A percentile compares a stretch with the other conserved stretches of the same genome.
These are phyloP conservation scores for Neurospora sp. DNA, from an alignment of 495 filamentous ascomycete genomes.

Conservation along the genomic window DNA sequence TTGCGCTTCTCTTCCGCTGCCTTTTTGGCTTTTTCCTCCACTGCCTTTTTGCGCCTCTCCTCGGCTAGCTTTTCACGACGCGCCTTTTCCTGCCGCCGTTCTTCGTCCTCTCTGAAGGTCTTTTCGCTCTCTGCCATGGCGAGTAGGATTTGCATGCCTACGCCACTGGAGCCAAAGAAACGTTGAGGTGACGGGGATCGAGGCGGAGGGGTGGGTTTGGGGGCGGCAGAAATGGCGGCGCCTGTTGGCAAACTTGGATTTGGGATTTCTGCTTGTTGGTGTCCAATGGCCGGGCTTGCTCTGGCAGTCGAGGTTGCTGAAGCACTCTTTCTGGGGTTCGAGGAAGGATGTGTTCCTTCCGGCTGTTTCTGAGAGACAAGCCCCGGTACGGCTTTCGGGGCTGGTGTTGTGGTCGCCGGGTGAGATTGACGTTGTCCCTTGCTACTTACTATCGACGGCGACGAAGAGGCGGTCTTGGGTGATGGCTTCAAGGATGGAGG, in stretches of 20 bases:
- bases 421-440: neutral
- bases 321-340: neutral
- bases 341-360: neutral
- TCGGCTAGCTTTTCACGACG: neutral
- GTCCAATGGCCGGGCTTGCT: neutral
- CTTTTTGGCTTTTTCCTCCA: neutral
- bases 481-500: neutral
- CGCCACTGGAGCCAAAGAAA: conserved; percentile 9
- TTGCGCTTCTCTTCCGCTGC: neutral
- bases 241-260: neutral
- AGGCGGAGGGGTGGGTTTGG: neutral
- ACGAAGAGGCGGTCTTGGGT: neutral
- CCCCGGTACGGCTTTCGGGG: neutral
- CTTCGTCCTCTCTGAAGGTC: conserved; percentile 6
- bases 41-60: neutral
- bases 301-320: neutral
- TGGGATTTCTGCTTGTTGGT: neutral
- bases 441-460: neutral
- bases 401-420: neutral
- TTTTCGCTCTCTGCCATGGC: conserved; percentile 3
- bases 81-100: neutral
- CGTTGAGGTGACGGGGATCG: conserved; percentile 1
- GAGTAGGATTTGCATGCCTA: neutral
- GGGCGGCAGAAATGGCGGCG: neutral
- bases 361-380: neutral